Base-by-base conservation (phyloP, 2,329 filamentous ascomycete genomes). In the Aurifilum marmelostoma region DNA sequence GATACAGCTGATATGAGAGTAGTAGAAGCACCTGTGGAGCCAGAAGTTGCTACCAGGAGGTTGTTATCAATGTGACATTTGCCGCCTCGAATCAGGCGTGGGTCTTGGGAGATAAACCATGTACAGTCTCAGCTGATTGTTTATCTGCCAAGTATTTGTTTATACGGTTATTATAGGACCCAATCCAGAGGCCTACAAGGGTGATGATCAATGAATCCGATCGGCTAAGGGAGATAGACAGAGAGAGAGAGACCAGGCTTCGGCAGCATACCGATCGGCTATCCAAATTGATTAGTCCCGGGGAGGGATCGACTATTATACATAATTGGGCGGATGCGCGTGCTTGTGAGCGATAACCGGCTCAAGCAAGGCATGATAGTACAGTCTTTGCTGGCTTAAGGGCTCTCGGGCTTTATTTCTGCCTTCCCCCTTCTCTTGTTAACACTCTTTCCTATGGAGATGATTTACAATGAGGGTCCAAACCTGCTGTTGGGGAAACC, bases 51-150 rank as follows among this genome's bases (percentile, higher is more conserved):
- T 18, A 37, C 32, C 54, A 47, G 7, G 12, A 24, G 6, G 54
- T 21, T 37, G 59, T 71, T 71, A 71, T 71, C 69, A 66, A 29
- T 43, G n/a, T 39, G 4, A 3, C 27, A 12, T 43, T 50, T 59
- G 61, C 41, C 43, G 50, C 63, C 29, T 32, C 16, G 43, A 8
- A 7, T n/a, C 54, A 29, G 43, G 43, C 54, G 65, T 66, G 65
- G 65, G 65, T n/a, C 65, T 61, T n/a, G 7, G 43, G 54, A 43
- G 37, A 60, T 47, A 56, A 43, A n/a, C 37, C 7, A 21, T 52
- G 24, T 29, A 29, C 12, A n/a, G n/a, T n/a, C n/a, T n/a, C n/a
- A n/a, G n/a, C 27, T 56, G 52, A 54, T 29, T 54, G 50, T 54
- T 54, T 56, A 56, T 56, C 52, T 56, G 52, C 24, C 52, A 56